These are phyloP conservation scores for Abortiporus biennis DNA, from an alignment of 1,284 basidiomycete genomes.

Conservation along the genomic window DNA sequence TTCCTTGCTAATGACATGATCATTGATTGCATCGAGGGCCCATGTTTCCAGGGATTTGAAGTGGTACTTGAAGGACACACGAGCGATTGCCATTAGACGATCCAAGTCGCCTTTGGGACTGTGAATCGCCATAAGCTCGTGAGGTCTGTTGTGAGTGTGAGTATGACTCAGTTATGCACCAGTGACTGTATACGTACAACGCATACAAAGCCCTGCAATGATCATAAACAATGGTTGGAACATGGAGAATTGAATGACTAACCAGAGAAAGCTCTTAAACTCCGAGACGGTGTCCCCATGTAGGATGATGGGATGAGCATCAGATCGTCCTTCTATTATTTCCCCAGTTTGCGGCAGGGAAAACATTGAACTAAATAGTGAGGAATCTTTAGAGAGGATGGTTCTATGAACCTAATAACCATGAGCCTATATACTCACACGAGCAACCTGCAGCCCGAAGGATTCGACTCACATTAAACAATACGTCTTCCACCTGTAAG, in stretches of 20 bases:
- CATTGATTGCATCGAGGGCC: slow-evolving; percentile 60
- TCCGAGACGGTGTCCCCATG: slow-evolving; percentile 52
- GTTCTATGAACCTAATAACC: slow-evolving; percentile 55
- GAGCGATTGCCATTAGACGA: slow-evolving; percentile 55
- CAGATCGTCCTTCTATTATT: slow-evolving; percentile 47
- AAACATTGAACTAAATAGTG: slow-evolving; percentile 59
- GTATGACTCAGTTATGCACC: not conserved
- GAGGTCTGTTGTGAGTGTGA: slow-evolving; percentile 36
- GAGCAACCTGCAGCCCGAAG: too few species aligned
- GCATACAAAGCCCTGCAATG: slow-evolving; percentile 8
- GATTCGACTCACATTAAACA: slow-evolving; percentile 32
- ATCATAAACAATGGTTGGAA: not conserved
- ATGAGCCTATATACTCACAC: too few species aligned
- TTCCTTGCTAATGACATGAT: slow-evolving; percentile 53
- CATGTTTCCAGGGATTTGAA: slow-evolving; percentile 66
- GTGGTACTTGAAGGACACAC: slow-evolving; percentile 59
- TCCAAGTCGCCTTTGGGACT: slow-evolving; percentile 26
- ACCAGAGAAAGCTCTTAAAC: slow-evolving; percentile 61
- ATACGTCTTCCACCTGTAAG: slow-evolving; percentile 25
- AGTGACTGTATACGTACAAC: slow-evolving; percentile 8
- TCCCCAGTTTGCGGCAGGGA: slow-evolving; percentile 47
- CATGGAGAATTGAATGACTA: slow-evolving; percentile 20
- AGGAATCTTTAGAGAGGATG: slow-evolving; percentile 53
- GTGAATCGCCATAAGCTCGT: slow-evolving; percentile 43
- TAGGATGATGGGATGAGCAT: slow-evolving; percentile 57